A percentile compares a stretch with the other conserved stretches of the same genome.
Evolutionary conservation across 371 early-diverging fungal species (phyloP).

Genomic region (Encephalitozoon intestinalis): DNA sequence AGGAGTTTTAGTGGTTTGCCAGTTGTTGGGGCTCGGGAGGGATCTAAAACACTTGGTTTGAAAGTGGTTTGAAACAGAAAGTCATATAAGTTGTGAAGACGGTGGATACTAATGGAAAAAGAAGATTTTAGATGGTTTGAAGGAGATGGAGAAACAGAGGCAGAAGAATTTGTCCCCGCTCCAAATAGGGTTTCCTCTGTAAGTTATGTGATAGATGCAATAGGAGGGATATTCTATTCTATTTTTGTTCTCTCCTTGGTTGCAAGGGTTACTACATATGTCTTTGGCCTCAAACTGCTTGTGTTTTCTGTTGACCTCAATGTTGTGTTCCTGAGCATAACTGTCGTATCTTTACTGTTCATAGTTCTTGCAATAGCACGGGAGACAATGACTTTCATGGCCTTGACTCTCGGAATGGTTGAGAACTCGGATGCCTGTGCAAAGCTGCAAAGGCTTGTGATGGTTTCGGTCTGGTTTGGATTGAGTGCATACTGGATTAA

Average conservation of each 20-base stretch:
- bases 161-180: conserved; percentile 41
- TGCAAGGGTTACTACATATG: background rate
- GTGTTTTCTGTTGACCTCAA: background rate
- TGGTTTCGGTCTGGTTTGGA: conserved; percentile 43
- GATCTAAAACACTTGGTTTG: background rate
- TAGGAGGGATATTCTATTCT: conserved; percentile 24
- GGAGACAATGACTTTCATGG: background rate
- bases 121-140: conserved; percentile 56
- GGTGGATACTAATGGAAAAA: background rate
- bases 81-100: background rate
- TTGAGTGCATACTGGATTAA: conserved; percentile 39
- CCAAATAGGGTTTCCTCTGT: background rate
- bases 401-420: background rate
- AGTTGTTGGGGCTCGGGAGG: background rate
- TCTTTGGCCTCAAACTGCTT: background rate
- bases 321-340: background rate
- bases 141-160: conserved; percentile 50
- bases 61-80: background rate
- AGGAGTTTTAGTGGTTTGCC: background rate
- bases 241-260: background rate
- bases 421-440: background rate
- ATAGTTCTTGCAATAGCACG: background rate
- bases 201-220: conserved; percentile 18
- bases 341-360: background rate
- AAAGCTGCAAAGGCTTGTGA: conserved; percentile 2